Evolutionary conservation across 371 early-diverging fungal species (phyloP).

Genomic region (Conidiobolus incongruus): DNA sequence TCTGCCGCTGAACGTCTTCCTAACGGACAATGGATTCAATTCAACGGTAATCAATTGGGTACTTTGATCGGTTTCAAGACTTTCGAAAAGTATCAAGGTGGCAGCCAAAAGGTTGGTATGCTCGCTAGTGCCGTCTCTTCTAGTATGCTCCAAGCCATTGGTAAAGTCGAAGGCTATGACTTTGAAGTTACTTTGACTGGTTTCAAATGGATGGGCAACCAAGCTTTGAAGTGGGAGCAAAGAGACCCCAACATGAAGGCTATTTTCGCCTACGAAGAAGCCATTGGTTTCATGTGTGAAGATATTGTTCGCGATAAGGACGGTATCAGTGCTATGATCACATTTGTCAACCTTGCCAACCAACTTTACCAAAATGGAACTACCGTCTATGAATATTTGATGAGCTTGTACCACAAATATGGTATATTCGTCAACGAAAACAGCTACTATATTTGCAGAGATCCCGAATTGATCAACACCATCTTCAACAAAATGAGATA

Average conservation of each 20-base stretch:
- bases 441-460: conserved; percentile 70
- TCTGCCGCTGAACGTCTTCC: conserved; percentile 63
- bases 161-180: conserved; percentile 45
- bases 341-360: conserved; percentile 60
- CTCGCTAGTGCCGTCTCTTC: conserved; percentile 80
- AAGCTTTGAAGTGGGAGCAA: conserved; percentile 31
- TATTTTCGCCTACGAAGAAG: conserved; percentile 85
- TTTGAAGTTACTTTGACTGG: conserved; percentile 87
- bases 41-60: conserved; percentile 86
- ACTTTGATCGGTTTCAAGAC: conserved; percentile 52
- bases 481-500: conserved; percentile 71
- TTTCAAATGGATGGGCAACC: conserved; percentile 89
- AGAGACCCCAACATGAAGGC: conserved; percentile 22
- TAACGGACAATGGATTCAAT: conserved; percentile 50
- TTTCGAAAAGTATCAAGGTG: conserved; percentile 22
- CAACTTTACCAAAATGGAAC: conserved; percentile 33
- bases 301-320: conserved; percentile 66
- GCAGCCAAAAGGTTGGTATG: conserved; percentile 35
- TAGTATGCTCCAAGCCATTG: conserved; percentile 58
- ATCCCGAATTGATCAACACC: conserved; percentile 31
- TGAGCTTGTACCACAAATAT: conserved; percentile 47
- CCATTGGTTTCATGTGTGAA: conserved; percentile 70
- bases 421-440: conserved; percentile 73
- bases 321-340: conserved; percentile 59
- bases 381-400: conserved; percentile 36